Evolutionary conservation across 306 rosid genomes (phyloP).

Genomic region (Betula pendula): DNA sequence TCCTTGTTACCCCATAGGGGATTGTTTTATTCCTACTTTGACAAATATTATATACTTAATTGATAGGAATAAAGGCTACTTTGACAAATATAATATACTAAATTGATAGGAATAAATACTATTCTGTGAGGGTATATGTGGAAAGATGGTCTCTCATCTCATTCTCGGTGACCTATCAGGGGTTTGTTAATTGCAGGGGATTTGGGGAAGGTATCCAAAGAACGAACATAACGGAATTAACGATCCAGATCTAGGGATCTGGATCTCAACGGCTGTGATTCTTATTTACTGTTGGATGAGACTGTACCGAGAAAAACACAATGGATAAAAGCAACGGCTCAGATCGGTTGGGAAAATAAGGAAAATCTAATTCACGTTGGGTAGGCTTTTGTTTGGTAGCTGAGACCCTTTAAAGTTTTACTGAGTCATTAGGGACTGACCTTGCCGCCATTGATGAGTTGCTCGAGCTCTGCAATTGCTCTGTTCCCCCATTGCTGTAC

Average conservation of each 20-base stretch:
- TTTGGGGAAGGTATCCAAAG: constrained; percentile 41
- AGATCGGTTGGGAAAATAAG: constrained; percentile 25
- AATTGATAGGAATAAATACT: background rate
- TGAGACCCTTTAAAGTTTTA: background rate
- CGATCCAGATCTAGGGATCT: constrained; percentile 62
- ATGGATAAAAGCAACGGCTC: constrained; percentile 30
- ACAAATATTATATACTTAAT: too few relatives aligned
- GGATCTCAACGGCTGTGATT: constrained; percentile 56
- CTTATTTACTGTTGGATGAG: constrained; percentile 14
- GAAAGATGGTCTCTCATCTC: constrained; percentile 22
- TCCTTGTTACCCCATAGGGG: constrained; percentile 20
- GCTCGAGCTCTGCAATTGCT: constrained; percentile 59
- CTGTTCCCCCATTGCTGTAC: constrained; percentile 50
- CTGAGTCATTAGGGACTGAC: constrained; percentile 32
- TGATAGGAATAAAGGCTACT: background rate
- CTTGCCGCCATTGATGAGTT: constrained; percentile 81
- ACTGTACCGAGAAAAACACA: background rate
- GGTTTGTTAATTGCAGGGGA: constrained; percentile 5
- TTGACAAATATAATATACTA: too few relatives aligned
- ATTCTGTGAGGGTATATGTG: constrained; percentile 34
- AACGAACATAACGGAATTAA: constrained; percentile 57
- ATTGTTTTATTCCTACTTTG: background rate
- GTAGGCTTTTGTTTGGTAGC: constrained; percentile 4
- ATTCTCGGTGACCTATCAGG: background rate
- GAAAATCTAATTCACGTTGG: constrained; percentile 24